Evolutionary conservation across 805 yeast species (phyloP).

Genomic region (Kluyveromyces aestuarii): DNA sequence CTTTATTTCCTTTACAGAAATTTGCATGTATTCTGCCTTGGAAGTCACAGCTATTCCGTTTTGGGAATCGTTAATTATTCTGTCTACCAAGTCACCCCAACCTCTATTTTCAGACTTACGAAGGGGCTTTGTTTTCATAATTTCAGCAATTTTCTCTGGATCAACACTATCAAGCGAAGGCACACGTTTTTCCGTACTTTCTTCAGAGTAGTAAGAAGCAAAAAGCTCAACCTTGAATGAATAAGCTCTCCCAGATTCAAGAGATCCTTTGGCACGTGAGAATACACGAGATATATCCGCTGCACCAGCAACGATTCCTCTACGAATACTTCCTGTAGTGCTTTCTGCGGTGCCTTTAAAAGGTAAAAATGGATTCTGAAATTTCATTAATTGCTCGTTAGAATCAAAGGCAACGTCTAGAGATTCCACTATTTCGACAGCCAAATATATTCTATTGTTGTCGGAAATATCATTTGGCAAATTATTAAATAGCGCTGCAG

Average conservation of each 20-base stretch:
- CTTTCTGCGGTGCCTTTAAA: constrained; percentile 9
- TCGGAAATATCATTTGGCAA: constrained; percentile 61
- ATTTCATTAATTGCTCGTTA: constrained; percentile 3
- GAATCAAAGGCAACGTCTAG: constrained; percentile 35
- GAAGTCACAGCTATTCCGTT: constrained; percentile 76
- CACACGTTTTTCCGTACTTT: not conserved
- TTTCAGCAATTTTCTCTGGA: constrained; percentile 8
- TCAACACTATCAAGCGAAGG: constrained; percentile 26
- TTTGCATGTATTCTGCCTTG: constrained; percentile 60
- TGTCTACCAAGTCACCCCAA: constrained; percentile 81
- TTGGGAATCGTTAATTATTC: constrained; percentile 66
- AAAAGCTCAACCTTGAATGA: constrained; percentile 63
- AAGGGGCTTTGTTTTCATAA: not conserved
- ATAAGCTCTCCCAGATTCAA: constrained; percentile 54
- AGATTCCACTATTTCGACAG: constrained; percentile 66
- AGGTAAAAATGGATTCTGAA: constrained; percentile 16
- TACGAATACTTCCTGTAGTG: constrained; percentile 40
- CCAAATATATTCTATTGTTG: constrained; percentile 60
- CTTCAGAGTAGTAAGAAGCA: constrained; percentile 45
- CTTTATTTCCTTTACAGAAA: constrained; percentile 67
- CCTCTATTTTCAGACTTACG: constrained; percentile 43
- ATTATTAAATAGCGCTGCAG: constrained; percentile 73
- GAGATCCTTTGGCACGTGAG: constrained; percentile 51
- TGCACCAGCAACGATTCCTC: constrained; percentile 85
- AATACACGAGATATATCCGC: constrained; percentile 76